These are phyloP conservation scores for Monilinia aucupariae DNA, from an alignment of 2,329 filamentous ascomycete species.

Conservation along the genomic window DNA sequence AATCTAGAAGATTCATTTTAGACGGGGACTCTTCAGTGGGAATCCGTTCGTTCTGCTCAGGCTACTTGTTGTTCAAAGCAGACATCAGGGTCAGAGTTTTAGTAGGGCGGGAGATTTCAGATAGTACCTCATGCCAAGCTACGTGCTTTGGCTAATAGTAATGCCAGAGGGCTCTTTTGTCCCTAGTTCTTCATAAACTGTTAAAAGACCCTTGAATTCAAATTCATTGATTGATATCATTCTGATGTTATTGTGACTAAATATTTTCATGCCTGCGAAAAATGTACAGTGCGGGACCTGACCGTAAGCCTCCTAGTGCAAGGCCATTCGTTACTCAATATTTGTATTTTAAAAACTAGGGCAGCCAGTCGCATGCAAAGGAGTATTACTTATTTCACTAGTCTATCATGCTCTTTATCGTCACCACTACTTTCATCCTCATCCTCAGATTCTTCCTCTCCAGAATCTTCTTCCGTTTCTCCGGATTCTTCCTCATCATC, in stretches of 20 bases:
- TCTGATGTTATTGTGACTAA: constrained; percentile 25
- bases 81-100: constrained; percentile 1
- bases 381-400: constrained; percentile 30
- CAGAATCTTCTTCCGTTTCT: constrained; percentile 28
- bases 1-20: constrained; percentile 7
- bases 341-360: constrained; percentile 10
- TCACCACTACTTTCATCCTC: constrained; percentile 34
- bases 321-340: not conserved
- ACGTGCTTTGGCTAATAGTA: constrained; percentile 29
- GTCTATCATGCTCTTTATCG: constrained; percentile 31
- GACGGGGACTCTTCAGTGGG: constrained; percentile 8
- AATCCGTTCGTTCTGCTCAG: constrained; percentile 9
- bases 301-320: constrained; percentile 21
- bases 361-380: not conserved
- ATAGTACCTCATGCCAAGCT: constrained; percentile 23
- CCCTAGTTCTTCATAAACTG: constrained; percentile 16
- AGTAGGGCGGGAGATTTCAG: constrained; percentile 18
- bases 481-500: constrained; percentile 40
- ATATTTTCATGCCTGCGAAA: constrained; percentile 16
- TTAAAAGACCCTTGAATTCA: constrained; percentile 11
- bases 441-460: constrained; percentile 25
- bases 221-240: constrained; percentile 3
- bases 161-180: constrained; percentile 24
- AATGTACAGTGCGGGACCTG: constrained; percentile 3
- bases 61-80: constrained; percentile 4